phyloP scores from a whole-genome alignment of 495 filamentous ascomycete species.

The Neurospora africana region DNA sequence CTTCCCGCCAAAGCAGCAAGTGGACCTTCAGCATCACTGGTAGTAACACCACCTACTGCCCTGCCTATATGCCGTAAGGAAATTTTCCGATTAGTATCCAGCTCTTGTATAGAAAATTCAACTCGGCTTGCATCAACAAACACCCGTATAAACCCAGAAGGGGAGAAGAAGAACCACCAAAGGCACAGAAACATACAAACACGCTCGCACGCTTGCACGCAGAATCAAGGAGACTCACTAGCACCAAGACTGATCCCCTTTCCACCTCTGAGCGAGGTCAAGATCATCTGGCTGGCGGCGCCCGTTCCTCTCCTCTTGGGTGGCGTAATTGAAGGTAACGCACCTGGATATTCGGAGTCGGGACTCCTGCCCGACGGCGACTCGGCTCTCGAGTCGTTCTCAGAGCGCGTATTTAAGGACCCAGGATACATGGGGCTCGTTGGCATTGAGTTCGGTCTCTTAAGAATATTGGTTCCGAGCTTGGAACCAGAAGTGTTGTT shows the following conservation, averaged over 20 bases:
- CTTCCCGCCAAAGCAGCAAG: conserved; percentile 1
- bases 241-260: conserved; percentile 28
- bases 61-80: conserved; percentile 2
- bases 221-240: conserved; percentile 7
- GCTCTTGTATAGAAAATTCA: background rate
- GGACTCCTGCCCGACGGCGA: background rate
- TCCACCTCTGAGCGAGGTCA: conserved; percentile 18
- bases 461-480: background rate
- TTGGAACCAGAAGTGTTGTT: background rate
- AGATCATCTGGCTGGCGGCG: conserved; percentile 12
- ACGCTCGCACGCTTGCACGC: background rate
- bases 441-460: background rate
- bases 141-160: background rate
- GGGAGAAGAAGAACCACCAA: background rate
- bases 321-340: background rate
- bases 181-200: background rate
- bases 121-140: background rate
- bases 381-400: background rate
- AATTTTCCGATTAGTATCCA: background rate
- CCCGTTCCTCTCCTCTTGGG: conserved; percentile 10
- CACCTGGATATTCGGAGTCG: background rate
- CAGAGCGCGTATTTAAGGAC: background rate
- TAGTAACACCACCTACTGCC: conserved; percentile 15
- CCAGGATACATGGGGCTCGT: background rate
- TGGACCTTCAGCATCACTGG: conserved; percentile 2